Percentiles rank a stretch among this genome's conserved stretches.
Conservation (phyloP, 176 grass and related monocot genomes). For the Musa acuminata region DNA sequence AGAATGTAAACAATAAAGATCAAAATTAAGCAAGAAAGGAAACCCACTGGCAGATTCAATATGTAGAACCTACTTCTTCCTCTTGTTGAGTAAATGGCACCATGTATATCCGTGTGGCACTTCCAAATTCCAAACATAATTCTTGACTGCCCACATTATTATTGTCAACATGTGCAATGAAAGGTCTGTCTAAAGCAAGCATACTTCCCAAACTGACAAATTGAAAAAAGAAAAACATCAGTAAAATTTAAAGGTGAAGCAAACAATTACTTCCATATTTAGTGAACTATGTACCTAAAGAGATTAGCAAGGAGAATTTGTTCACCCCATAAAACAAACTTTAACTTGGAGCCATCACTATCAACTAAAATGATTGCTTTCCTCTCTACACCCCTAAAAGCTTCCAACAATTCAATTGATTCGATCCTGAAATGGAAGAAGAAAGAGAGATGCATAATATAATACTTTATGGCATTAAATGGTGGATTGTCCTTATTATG, state of each 20-base stretch:
- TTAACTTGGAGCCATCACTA: constrained; percentile 55
- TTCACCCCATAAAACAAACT: constrained; percentile 94
- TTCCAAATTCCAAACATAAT: constrained; percentile 87
- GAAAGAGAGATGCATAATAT: constrained; percentile 7
- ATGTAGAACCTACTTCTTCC: constrained; percentile 53
- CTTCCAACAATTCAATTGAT: constrained; percentile 59
- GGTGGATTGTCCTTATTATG: neutral
- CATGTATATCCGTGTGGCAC: constrained; percentile 78
- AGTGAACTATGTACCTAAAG: constrained; percentile 54
- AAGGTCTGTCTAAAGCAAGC: constrained; percentile 89
- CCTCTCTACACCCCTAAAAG: constrained; percentile 51
- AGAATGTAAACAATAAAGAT: constrained; percentile 17
- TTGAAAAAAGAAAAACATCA: constrained; percentile 3
- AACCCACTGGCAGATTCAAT: neutral
- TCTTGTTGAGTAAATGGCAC: constrained; percentile 76
- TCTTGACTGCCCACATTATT: constrained; percentile 40
- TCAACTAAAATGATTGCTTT: constrained; percentile 65
- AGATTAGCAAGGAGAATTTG: constrained; percentile 90
- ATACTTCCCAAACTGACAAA: constrained; percentile 85
- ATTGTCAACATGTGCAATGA: constrained; percentile 45
- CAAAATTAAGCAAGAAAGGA: neutral
- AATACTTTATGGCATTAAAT: neutral
- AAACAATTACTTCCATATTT: constrained; percentile 15
- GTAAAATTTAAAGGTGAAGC: constrained; percentile 9
- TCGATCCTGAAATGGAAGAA: constrained; percentile 63